Conservation (phyloP, 495 filamentous ascomycete genomes). For the Daldinia loculata region DNA sequence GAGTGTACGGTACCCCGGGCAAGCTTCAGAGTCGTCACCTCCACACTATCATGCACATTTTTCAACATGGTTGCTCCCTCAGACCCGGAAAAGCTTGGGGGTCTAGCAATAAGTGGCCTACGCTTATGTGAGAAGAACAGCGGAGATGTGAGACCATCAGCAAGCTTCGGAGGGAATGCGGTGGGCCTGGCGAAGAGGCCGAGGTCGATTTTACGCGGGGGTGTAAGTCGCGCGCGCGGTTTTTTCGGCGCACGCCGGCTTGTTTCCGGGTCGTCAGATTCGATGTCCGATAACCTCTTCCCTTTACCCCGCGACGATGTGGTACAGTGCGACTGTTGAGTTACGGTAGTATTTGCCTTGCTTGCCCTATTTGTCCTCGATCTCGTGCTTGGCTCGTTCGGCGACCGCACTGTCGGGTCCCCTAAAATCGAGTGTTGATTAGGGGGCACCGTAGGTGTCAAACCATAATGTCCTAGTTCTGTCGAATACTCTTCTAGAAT, state of each 20-base stretch:
- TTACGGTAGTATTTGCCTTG: constrained; percentile 11
- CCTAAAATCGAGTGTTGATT: constrained; percentile 35
- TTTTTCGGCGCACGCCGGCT: constrained; percentile 38
- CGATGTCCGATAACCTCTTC: constrained; percentile 40
- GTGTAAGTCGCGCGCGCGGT: constrained; percentile 42
- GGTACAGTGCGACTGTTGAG: constrained; percentile 33
- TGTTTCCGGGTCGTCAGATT: constrained; percentile 32
- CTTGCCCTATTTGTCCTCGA: constrained; percentile 14
- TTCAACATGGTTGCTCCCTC: constrained; percentile 68
- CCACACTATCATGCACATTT: constrained; percentile 56
- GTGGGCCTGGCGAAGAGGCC: constrained; percentile 42
- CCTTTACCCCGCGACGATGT: constrained; percentile 32
- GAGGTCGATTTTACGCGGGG: constrained; percentile 46
- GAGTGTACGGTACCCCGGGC: constrained; percentile 65
- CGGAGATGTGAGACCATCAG: constrained; percentile 54
- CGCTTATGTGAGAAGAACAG: constrained; percentile 66
- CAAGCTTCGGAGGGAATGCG: constrained; percentile 34
- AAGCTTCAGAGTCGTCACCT: constrained; percentile 71
- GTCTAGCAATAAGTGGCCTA: constrained; percentile 56
- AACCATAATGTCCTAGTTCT: constrained; percentile 43
- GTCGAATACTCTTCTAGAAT: constrained; percentile 42
- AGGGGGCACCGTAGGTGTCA: constrained; percentile 33
- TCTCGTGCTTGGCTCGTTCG: constrained; percentile 30
- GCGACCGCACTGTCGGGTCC: constrained; percentile 29
- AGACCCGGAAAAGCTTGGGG: constrained; percentile 62